Conservation (phyloP, 2,329 filamentous ascomycete genomes). For the Scytalidium sp. region DNA sequence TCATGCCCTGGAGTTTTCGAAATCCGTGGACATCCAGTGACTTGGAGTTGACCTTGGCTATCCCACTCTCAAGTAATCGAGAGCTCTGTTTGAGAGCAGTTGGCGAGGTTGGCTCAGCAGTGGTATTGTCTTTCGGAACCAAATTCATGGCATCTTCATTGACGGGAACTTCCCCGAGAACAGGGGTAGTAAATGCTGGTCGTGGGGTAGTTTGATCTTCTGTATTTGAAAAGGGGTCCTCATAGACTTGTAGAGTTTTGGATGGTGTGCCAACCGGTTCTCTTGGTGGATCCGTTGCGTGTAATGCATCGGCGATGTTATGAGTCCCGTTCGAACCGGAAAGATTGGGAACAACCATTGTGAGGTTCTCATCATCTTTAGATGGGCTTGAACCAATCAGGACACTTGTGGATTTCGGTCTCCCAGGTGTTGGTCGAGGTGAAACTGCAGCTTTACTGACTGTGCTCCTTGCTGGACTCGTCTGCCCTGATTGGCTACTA, state of each 20-base stretch:
- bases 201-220: constrained; percentile 45
- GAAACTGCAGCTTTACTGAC: constrained; percentile 17
- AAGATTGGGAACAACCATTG: constrained; percentile 48
- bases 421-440: constrained; percentile 17
- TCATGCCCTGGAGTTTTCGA: constrained; percentile 71
- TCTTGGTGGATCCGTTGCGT: constrained; percentile 26
- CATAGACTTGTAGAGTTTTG: constrained; percentile 50
- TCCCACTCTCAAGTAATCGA: constrained; percentile 69
- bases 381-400: constrained; percentile 35
- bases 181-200: constrained; percentile 42
- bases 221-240: constrained; percentile 53
- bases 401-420: constrained; percentile 14
- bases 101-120: constrained; percentile 31
- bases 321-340: constrained; percentile 30
- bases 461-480: constrained; percentile 40
- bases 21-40: constrained; percentile 80
- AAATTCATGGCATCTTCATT: constrained; percentile 45
- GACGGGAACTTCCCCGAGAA: constrained; percentile 57
- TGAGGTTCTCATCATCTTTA: constrained; percentile 50
- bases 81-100: constrained; percentile 56
- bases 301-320: constrained; percentile 3
- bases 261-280: constrained; percentile 20
- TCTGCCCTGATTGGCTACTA: constrained; percentile 23
- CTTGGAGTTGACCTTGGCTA: constrained; percentile 67
- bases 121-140: constrained; percentile 15